These are phyloP conservation scores for Stygiomarasmius scandens DNA, from an alignment of 1,284 basidiomycete species.

Conservation along the genomic window DNA sequence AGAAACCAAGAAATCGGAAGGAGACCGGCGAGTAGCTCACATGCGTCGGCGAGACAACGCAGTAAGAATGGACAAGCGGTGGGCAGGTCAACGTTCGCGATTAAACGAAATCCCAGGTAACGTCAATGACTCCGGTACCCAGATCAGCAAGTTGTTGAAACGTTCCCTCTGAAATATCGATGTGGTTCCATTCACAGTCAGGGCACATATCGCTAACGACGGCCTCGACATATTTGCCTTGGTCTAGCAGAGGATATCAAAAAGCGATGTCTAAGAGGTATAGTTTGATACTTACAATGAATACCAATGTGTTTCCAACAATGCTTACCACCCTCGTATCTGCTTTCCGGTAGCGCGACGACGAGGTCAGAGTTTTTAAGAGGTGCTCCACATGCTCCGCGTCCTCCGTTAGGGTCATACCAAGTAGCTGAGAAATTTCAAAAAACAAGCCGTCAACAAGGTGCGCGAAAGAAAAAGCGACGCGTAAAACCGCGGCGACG, in stretches of 20 bases:
- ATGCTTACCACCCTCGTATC: constrained; percentile 9
- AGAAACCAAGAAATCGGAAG: neutral
- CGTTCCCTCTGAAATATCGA: constrained; percentile 39
- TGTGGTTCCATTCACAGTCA: constrained; percentile 33
- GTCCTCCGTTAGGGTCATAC: constrained; percentile 9
- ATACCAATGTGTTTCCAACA: constrained; percentile 9
- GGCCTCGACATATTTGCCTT: constrained; percentile 32
- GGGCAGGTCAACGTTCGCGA: neutral
- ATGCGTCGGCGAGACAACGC: too few relatives aligned
- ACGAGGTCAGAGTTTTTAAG: constrained; percentile 9
- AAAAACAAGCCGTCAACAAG: neutral
- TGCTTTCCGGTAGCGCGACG: constrained; percentile 4
- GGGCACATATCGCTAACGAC: constrained; percentile 41
- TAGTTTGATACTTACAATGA: constrained; percentile 7
- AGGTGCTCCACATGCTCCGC: constrained; percentile 9
- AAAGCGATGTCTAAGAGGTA: too few relatives aligned
- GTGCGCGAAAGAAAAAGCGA: neutral
- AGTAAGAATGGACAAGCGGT: too few relatives aligned
- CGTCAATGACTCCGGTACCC: constrained; percentile 23
- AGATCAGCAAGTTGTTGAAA: constrained; percentile 36
- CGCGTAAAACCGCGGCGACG: neutral
- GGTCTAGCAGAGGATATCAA: too few relatives aligned
- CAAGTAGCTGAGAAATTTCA: constrained; percentile 4
- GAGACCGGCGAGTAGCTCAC: neutral
- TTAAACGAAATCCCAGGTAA: constrained; percentile 15